Evolutionary conservation across 768 basidiomycete species (phyloP).

Genomic region (Leccinum obscurum): DNA sequence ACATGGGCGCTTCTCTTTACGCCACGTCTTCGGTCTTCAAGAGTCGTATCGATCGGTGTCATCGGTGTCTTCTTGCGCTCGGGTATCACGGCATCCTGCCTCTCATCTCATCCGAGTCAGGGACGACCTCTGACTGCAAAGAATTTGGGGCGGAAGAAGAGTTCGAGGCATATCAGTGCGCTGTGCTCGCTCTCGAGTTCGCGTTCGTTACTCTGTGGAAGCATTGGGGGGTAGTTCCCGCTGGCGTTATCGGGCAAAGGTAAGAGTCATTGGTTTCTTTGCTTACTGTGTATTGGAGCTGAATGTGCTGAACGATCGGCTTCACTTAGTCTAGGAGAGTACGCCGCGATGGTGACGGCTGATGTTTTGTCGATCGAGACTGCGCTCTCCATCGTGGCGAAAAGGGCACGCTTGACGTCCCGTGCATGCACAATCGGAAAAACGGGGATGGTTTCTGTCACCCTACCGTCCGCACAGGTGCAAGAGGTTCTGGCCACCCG

Average conservation of each 20-base stretch:
- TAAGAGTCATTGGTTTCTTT: slow-evolving; percentile 30
- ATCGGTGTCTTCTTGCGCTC: slow-evolving; percentile 45
- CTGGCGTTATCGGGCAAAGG: slow-evolving; percentile 72
- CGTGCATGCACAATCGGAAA: slow-evolving; percentile 42
- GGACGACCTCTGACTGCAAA: slow-evolving; percentile 14
- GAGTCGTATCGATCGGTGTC: slow-evolving; percentile 56
- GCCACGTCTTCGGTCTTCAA: slow-evolving; percentile 47
- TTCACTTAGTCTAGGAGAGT: slow-evolving; percentile 67
- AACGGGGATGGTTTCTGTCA: slow-evolving; percentile 66
- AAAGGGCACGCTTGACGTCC: slow-evolving; percentile 57
- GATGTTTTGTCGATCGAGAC: slow-evolving; percentile 56
- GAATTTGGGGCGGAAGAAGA: slow-evolving; percentile 34
- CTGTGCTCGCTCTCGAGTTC: slow-evolving; percentile 63
- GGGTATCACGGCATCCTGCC: slow-evolving; percentile 54
- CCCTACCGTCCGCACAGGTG: slow-evolving; percentile 37
- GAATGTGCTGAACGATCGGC: slow-evolving; percentile 3
- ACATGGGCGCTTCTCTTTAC: slow-evolving; percentile 65
- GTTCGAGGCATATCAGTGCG: slow-evolving; percentile 49
- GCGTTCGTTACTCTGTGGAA: slow-evolving; percentile 65
- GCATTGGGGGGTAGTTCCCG: slow-evolving; percentile 63
- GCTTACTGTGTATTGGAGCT: not conserved
- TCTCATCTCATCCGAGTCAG: slow-evolving; percentile 35
- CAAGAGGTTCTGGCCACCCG: slow-evolving; percentile 35
- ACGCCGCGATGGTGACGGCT: slow-evolving; percentile 66
- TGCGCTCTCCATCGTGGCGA: slow-evolving; percentile 57